Conservation (phyloP, 2,329 filamentous ascomycete genomes). For the Colletotrichum sidae region DNA sequence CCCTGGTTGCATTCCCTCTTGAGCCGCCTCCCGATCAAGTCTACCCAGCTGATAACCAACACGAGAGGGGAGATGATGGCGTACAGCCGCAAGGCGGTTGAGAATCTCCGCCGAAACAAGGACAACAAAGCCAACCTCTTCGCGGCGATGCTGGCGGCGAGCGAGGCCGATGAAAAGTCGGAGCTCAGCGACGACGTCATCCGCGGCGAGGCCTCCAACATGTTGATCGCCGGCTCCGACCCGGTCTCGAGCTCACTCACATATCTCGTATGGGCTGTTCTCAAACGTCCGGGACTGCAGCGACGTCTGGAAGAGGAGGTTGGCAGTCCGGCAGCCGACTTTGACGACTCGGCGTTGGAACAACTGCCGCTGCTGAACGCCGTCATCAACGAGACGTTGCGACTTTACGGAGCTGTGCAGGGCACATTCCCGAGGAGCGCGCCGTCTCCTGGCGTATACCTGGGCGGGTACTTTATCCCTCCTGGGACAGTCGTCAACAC, state of each 20-base stretch:
- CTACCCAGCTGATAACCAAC: neutral
- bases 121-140: conserved; percentile 22
- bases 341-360: conserved; percentile 48
- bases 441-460: conserved; percentile 50
- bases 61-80: neutral
- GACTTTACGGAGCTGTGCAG: conserved; percentile 55
- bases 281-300: conserved; percentile 45
- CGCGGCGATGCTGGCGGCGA: conserved; percentile 8
- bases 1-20: conserved; percentile 1
- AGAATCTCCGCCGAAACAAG: conserved; percentile 10
- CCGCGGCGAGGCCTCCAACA: conserved; percentile 51
- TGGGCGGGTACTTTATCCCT: conserved; percentile 54
- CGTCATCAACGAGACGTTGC: conserved; percentile 58
- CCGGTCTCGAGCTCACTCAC: conserved; percentile 63
- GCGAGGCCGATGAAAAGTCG: conserved; percentile 15
- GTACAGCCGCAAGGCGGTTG: conserved; percentile 14
- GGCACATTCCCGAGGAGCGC: conserved; percentile 53
- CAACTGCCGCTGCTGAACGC: conserved; percentile 53
- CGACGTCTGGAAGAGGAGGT: conserved; percentile 50
- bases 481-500: conserved; percentile 53
- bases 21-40: neutral
- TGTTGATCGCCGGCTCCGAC: conserved; percentile 64
- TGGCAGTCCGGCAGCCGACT: conserved; percentile 28
- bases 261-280: conserved; percentile 57
- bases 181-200: conserved; percentile 47